Evolutionary conservation across 768 basidiomycete species (phyloP).

Genomic region (Podaxis sp.): DNA sequence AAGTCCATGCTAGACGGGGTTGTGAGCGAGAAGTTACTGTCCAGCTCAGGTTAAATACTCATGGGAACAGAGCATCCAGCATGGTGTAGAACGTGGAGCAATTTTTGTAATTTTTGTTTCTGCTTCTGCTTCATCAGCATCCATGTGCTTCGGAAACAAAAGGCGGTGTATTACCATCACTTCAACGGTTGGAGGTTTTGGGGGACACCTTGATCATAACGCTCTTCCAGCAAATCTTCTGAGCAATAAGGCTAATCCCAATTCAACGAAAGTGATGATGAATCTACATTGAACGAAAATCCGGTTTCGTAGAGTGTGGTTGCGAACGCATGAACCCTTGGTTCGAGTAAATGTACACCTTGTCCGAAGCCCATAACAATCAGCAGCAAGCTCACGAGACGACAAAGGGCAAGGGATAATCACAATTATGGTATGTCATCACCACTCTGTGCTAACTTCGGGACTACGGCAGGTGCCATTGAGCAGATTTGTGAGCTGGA

Average conservation of each 20-base stretch:
- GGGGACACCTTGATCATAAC: not conserved
- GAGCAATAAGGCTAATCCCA: not conserved
- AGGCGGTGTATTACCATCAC: not conserved
- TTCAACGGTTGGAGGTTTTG: not conserved
- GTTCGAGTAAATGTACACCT: no score
- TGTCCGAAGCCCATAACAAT: not conserved
- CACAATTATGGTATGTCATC: no score
- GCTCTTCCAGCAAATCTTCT: not conserved
- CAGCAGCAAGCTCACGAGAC: not conserved
- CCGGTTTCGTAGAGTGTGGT: not conserved
- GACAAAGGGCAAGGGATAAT: not conserved
- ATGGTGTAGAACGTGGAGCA: not conserved
- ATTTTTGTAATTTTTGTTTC: not conserved
- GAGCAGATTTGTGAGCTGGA: no score
- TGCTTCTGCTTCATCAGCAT: not conserved
- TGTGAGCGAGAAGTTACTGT: not conserved
- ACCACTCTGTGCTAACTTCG: not conserved
- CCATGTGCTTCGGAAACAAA: not conserved
- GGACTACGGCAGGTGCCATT: not conserved
- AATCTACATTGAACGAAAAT: not conserved
- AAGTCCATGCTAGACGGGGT: not conserved
- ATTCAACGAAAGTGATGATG: not conserved
- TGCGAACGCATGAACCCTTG: no score
- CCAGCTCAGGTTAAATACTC: not conserved
- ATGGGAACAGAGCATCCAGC: not conserved